Conservation (phyloP, 2,329 filamentous ascomycete species). For the Aspergillus quadrilineatus region DNA sequence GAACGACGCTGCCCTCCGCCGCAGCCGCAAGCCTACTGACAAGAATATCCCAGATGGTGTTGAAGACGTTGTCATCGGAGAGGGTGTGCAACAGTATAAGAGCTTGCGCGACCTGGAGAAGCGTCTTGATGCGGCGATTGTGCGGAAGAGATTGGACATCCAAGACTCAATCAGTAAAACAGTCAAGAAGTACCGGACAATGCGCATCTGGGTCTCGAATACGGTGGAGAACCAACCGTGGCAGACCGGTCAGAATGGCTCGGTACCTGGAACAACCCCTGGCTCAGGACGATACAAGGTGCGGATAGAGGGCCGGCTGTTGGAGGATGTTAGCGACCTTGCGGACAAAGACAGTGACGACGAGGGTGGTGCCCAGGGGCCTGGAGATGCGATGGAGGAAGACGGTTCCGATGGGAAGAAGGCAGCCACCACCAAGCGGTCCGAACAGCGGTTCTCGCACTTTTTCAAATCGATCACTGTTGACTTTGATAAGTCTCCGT, state of each 20-base stretch:
- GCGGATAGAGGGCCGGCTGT: constrained; percentile 83
- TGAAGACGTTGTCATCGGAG: constrained; percentile 76
- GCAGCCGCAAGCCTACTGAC: constrained; percentile 87
- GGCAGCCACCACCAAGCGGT: constrained; percentile 25
- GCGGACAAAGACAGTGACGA: constrained; percentile 52
- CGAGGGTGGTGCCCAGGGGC: constrained; percentile 39
- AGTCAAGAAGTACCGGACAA: constrained; percentile 75
- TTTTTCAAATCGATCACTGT: constrained; percentile 55
- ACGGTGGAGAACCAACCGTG: constrained; percentile 92
- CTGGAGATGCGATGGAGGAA: constrained; percentile 60
- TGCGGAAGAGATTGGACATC: constrained; percentile 88
- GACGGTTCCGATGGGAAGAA: constrained; percentile 48
- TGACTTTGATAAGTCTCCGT: constrained; percentile 49
- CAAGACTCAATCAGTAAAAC: constrained; percentile 75
- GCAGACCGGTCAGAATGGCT: constrained; percentile 87
- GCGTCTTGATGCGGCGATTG: constrained; percentile 85
- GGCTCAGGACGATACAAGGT: constrained; percentile 65
- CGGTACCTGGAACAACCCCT: constrained; percentile 38
- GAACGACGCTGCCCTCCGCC: constrained; percentile 63
- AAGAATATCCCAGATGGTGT: constrained; percentile 91
- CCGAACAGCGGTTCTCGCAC: constrained; percentile 47
- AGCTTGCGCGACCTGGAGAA: constrained; percentile 83
- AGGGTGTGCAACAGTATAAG: constrained; percentile 78
- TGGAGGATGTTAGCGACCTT: constrained; percentile 66
- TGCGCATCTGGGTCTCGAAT: constrained; percentile 94